Evolutionary conservation across 1,284 basidiomycete genomes (phyloP).

Genomic region (Naganishia albida): DNA sequence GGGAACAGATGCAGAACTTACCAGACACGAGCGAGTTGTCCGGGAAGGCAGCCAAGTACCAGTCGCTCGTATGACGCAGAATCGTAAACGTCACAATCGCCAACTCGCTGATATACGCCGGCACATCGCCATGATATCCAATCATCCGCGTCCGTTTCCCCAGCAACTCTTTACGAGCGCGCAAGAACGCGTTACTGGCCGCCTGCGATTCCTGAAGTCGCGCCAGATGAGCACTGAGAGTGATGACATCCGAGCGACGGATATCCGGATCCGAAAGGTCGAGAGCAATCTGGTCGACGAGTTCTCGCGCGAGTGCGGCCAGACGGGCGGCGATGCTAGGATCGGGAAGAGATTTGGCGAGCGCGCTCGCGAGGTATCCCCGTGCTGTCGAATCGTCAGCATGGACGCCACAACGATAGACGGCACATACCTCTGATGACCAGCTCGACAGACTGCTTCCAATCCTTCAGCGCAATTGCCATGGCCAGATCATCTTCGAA

Average conservation of each 20-base stretch:
- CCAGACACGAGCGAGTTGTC: slow-evolving; percentile 91
- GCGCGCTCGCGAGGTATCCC: slow-evolving; percentile 15
- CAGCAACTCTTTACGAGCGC: slow-evolving; percentile 74
- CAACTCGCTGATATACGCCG: slow-evolving; percentile 52
- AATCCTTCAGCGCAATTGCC: slow-evolving; percentile 83
- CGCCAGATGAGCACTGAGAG: slow-evolving; percentile 70
- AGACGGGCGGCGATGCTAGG: slow-evolving; percentile 20
- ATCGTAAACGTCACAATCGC: slow-evolving; percentile 54
- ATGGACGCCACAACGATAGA: slow-evolving; percentile 23
- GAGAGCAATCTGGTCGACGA: slow-evolving; percentile 71
- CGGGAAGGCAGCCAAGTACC: slow-evolving; percentile 94
- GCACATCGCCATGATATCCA: slow-evolving; percentile 79
- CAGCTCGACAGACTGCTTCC: slow-evolving; percentile 78
- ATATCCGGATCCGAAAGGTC: slow-evolving; percentile 74
- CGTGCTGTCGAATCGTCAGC: slow-evolving; percentile 14
- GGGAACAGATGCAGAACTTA: slow-evolving; percentile 57
- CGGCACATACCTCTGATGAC: slow-evolving; percentile 71
- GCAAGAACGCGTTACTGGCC: slow-evolving; percentile 79
- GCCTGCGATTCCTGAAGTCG: slow-evolving; percentile 75
- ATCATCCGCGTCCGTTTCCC: slow-evolving; percentile 77
- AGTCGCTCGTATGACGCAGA: slow-evolving; percentile 78
- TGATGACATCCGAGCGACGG: slow-evolving; percentile 73
- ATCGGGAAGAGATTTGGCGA: slow-evolving; percentile 22
- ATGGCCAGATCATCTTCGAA: slow-evolving; percentile 90
- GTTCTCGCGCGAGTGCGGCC: slow-evolving; percentile 49